Base-by-base conservation (phyloP, 78 protist species). In the Pigoraptor vietnamica region DNA sequence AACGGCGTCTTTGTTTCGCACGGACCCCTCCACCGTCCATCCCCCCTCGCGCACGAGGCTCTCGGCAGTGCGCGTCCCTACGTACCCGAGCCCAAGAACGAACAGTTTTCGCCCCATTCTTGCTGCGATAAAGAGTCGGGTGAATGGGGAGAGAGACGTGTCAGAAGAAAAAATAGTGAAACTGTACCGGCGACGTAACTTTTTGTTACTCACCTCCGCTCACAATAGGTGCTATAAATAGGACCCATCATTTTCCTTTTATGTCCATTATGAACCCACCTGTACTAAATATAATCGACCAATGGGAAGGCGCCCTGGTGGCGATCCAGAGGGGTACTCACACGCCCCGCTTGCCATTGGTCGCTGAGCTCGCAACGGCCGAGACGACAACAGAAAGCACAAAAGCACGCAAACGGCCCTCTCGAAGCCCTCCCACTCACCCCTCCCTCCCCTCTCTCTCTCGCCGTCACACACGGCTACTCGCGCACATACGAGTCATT, bases 21-120 rank as follows among this genome's bases (percentile, higher is more conserved):
- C 9, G 24, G 90, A 37, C 29, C 93, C 93, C 0, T 21, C 9
- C 37, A 92, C 93, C 23, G 1, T 19, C 39, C 87, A 86, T 23
- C 93, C 93, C 14, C 35, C 36, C 39, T 38, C n/a, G 24, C 6
- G 14, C 40, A 35, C 87, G 33, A 24, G 19, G 23, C 25, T 24
- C 1, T 2, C n/a, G 1, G 87, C 91, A 29, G 40, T 14, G 25
- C 38, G 87, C 39, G 2, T 2, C 39, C 93, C 93, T 34, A 25
- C 21, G 91, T 67, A 92, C 24, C 93, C 93, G 10, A 86, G 86
- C 21, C 93, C 93, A 0, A 88, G 48, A 23, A 92, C 82, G 56
- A 92, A 88, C 39, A 92, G n/a, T 29, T 34, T 38, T 32, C 39
- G 34, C 48, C 79, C 23, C 87, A 36, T 33, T 86, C 39, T 29